Conservation (phyloP, 441 rosid species). For the Pelargonium myrrhifolium region DNA sequence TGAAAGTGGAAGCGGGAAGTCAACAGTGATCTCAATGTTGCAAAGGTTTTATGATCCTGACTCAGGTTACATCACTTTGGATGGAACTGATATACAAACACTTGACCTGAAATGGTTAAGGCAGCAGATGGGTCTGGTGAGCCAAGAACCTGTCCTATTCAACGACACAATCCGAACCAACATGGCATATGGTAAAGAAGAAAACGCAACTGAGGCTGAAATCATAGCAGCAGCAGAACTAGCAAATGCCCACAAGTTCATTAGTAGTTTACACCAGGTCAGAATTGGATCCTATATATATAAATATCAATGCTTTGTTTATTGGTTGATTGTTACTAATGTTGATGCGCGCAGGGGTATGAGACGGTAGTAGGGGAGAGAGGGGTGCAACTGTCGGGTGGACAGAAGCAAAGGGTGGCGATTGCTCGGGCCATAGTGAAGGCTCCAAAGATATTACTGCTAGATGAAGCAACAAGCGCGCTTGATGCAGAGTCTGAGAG, state of each 20-base stretch:
- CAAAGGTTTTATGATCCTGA: slow-evolving; percentile 76
- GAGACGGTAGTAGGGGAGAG: slow-evolving; percentile 59
- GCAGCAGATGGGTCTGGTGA: slow-evolving; percentile 67
- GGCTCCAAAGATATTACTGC: slow-evolving; percentile 43
- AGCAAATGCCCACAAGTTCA: slow-evolving; percentile 81
- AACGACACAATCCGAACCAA: slow-evolving; percentile 66
- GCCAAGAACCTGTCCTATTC: slow-evolving; percentile 74
- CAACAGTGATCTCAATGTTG: slow-evolving; percentile 58
- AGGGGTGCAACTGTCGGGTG: slow-evolving; percentile 65
- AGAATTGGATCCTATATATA: not conserved
- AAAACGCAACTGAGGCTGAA: slow-evolving; percentile 48
- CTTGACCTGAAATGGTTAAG: slow-evolving; percentile 63
- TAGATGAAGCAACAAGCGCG: slow-evolving; percentile 73
- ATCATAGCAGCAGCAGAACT: slow-evolving; percentile 52
- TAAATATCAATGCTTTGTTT: not conserved
- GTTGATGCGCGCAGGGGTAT: slow-evolving; percentile 41
- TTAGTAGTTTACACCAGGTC: slow-evolving; percentile 59
- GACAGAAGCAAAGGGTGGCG: slow-evolving; percentile 73
- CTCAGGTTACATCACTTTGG: slow-evolving; percentile 63
- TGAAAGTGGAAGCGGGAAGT: slow-evolving; percentile 83
- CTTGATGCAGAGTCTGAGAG: slow-evolving; percentile 58
- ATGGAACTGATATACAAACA: slow-evolving; percentile 50
- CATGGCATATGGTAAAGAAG: slow-evolving; percentile 64
- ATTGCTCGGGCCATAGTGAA: slow-evolving; percentile 65
- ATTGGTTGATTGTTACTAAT: too few relatives aligned